These are phyloP conservation scores for Rhodofomes roseus DNA, from an alignment of 1,284 basidiomycete species.

Conservation along the genomic window DNA sequence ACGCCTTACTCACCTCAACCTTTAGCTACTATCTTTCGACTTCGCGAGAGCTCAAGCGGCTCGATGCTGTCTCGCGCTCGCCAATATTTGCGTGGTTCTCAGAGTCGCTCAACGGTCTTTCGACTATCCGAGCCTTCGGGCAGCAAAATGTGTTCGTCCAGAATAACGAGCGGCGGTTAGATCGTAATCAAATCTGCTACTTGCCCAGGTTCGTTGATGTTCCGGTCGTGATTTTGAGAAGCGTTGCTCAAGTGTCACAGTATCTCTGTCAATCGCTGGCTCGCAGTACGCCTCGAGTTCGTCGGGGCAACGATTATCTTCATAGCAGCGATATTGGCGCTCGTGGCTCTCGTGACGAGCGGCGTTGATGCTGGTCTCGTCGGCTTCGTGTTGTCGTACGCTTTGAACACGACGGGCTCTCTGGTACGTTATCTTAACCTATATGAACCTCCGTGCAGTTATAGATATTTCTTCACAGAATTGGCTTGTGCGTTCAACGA, in stretches of 20 bases:
- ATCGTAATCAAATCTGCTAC: constrained; percentile 83
- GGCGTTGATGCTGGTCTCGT: constrained; percentile 87
- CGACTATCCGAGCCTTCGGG: constrained; percentile 82
- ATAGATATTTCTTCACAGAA: constrained; percentile 41
- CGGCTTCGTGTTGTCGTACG: constrained; percentile 88
- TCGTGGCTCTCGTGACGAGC: constrained; percentile 66
- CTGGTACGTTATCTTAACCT: constrained; percentile 40
- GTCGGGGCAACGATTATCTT: constrained; percentile 84
- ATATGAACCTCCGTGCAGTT: not conserved
- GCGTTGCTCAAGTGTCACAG: constrained; percentile 23
- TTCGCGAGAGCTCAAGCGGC: constrained; percentile 87
- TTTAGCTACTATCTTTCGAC: constrained; percentile 86
- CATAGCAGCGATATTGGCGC: constrained; percentile 65
- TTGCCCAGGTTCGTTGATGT: constrained; percentile 36
- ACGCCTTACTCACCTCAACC: not conserved
- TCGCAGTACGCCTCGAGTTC: constrained; percentile 77
- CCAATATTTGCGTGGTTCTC: constrained; percentile 92
- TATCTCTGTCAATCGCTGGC: constrained; percentile 77
- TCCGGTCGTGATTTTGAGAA: not conserved
- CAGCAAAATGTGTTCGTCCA: constrained; percentile 74
- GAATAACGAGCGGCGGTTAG: constrained; percentile 77
- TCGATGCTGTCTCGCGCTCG: constrained; percentile 87
- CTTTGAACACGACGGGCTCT: constrained; percentile 75
- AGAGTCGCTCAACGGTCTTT: constrained; percentile 81
- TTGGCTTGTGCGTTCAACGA: constrained; percentile 88